Evolutionary conservation across 345 rosid species (phyloP).

Genomic region (Syzygium jambos): DNA sequence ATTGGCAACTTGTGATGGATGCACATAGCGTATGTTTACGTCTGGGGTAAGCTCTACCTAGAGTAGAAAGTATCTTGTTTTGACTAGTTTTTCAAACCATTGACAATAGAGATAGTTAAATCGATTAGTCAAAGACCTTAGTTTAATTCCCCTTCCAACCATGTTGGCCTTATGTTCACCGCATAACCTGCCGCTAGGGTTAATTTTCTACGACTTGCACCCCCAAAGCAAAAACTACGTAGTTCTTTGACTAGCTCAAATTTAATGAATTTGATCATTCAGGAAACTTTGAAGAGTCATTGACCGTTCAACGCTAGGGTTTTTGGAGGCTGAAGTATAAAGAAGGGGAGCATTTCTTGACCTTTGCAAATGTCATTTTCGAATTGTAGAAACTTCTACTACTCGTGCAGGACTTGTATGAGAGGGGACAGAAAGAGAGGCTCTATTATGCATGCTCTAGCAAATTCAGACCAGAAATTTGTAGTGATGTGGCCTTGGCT

Average conservation of each 20-base stretch:
- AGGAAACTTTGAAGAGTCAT: neutral
- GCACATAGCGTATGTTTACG: neutral
- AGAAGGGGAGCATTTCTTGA: neutral
- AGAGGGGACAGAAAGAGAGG: neutral
- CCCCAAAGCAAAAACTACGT: neutral
- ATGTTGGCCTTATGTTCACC: neutral
- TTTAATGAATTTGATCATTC: neutral
- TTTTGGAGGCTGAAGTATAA: neutral
- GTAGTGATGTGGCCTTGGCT: neutral
- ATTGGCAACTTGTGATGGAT: neutral
- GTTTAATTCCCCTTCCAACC: neutral
- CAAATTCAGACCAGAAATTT: neutral
- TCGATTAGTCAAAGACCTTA: neutral
- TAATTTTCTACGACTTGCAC: neutral
- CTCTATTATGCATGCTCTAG: neutral
- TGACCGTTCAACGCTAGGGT: neutral
- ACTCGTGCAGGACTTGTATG: neutral
- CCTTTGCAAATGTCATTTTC: neutral
- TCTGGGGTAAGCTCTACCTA: neutral
- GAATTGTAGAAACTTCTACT: neutral
- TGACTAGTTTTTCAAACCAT: neutral
- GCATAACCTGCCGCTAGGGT: neutral
- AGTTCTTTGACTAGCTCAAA: neutral
- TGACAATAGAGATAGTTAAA: neutral
- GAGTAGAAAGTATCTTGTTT: neutral